Conservation (phyloP, 805 yeast species). For the Myxozyma neotropica region DNA sequence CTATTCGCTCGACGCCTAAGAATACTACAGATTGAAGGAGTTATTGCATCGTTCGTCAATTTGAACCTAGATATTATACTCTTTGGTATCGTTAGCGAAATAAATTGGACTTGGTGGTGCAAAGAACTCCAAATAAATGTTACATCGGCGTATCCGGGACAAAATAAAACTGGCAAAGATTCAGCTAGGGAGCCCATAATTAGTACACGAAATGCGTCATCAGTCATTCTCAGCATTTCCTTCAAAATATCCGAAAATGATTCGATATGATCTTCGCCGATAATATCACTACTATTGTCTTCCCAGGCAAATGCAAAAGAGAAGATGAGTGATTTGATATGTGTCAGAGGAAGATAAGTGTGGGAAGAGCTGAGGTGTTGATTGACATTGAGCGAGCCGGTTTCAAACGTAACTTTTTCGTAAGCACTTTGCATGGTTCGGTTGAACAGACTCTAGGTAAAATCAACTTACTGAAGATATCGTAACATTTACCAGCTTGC, state of each 20-base stretch:
- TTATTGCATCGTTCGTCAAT: background rate
- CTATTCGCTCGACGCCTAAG: conserved; percentile 5
- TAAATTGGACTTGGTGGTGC: too few relatives aligned
- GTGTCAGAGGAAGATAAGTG: background rate
- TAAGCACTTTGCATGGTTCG: too few relatives aligned
- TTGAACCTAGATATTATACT: conserved; percentile 5
- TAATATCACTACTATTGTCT: too few relatives aligned
- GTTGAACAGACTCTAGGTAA: too few relatives aligned
- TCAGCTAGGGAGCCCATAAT: conserved; percentile 14
- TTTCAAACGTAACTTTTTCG: conserved; percentile 5
- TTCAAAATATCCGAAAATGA: background rate
- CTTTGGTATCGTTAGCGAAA: too few relatives aligned
- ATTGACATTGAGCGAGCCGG: background rate
- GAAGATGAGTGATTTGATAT: background rate
- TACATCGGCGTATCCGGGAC: conserved; percentile 19
- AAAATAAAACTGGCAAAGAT: conserved; percentile 15
- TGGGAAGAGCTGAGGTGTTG: background rate
- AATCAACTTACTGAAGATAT: background rate
- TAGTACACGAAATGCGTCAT: conserved; percentile 7
- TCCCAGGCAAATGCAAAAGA: background rate
- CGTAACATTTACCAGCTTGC: background rate
- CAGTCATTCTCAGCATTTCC: conserved; percentile 5
- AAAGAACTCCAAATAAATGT: too few relatives aligned
- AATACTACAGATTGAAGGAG: conserved; percentile 11
- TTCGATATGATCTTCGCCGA: too few relatives aligned